Percentiles rank a stretch among this genome's conserved stretches.
Evolutionary conservation across 768 basidiomycete species (phyloP).

Genomic region (Lyophyllum decastes): DNA sequence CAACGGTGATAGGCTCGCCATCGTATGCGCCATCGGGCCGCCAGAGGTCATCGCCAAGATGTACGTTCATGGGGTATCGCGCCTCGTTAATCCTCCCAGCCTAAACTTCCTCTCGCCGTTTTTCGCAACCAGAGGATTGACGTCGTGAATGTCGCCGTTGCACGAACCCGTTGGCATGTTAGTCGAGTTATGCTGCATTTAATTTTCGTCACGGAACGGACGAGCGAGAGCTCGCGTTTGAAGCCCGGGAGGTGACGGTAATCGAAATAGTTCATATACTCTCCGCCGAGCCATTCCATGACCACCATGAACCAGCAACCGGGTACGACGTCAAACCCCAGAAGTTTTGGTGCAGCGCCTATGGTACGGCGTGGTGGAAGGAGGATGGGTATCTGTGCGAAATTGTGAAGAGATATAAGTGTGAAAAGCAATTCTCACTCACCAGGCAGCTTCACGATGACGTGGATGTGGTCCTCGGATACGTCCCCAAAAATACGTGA

Average conservation of each 20-base stretch:
- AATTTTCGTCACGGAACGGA: neutral
- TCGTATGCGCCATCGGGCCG: slow-evolving; percentile 12
- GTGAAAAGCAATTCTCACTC: neutral
- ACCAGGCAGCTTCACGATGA: neutral
- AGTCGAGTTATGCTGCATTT: neutral
- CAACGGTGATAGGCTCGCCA: slow-evolving; percentile 15
- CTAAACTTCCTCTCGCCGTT: slow-evolving; percentile 7
- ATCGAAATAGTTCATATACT: slow-evolving; percentile 1
- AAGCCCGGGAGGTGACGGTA: neutral
- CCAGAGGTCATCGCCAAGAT: neutral
- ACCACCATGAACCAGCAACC: slow-evolving; percentile 30
- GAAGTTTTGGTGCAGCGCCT: slow-evolving; percentile 20
- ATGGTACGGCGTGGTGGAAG: neutral
- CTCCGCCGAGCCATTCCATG: slow-evolving; percentile 20
- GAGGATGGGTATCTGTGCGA: neutral
- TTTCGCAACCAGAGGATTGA: slow-evolving; percentile 24
- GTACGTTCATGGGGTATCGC: slow-evolving; percentile 17
- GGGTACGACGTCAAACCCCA: slow-evolving; percentile 22
- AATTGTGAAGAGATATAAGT: neutral
- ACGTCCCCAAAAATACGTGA: neutral
- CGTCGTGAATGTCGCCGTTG: slow-evolving; percentile 28
- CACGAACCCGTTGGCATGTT: slow-evolving; percentile 17
- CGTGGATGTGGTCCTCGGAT: neutral
- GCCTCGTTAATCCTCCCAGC: slow-evolving; percentile 20
- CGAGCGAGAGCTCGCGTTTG: neutral